Evolutionary conservation across 495 filamentous ascomycete species (phyloP), one percentile per base, ranked within the genome.

Genomic region (Hypoxylon crocopeplum): DNA sequence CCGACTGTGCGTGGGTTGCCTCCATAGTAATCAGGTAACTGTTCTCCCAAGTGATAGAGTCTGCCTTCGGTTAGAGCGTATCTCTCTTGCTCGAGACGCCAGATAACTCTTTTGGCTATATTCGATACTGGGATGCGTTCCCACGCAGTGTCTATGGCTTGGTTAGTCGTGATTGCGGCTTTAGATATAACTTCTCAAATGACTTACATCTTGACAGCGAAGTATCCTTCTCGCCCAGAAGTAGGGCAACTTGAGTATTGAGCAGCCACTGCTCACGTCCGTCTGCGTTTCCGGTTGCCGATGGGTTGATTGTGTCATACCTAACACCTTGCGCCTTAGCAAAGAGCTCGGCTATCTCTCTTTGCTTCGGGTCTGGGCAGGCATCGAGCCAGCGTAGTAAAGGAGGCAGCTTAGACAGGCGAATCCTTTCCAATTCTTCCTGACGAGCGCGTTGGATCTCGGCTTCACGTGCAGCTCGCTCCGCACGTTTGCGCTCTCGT

Each of bases 191-290:
- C 19, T 46, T 24, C 19, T 22, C 8, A 22, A 27, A 38, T n/a
- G 30, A 77, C 84, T 78, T 72, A 87, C 85, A 93, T 75, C 87
- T 83, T 17, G 86, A 85, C 22, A 93, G 77, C 32, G 86, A 81
- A 16, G 90, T 77, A 63, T 93, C 89, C 69, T 89, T 89, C 44
- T 89, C 87, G 24, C 88, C 89, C 22, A 93, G 75, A 19, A 93
- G 75, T 13, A 89, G 82, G 13, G 89, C 88, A 50, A 86, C 86
- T 64, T 92, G 82, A 37, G 88, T 86, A 58, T 91, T 92, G 22
- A 89, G 83, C 61, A 92, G 76, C 88, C 89, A 93, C 69, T 84
- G 81, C 61, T 92, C 89, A 34, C 79, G 72, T 30, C 77, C 79
- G 30, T 75, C 72, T 17, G 73, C 41, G 5, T 74, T 76, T 30